These are phyloP conservation scores for Yamadazyma phyllophila DNA, from an alignment of 805 yeast genomes.

Conservation along the genomic window DNA sequence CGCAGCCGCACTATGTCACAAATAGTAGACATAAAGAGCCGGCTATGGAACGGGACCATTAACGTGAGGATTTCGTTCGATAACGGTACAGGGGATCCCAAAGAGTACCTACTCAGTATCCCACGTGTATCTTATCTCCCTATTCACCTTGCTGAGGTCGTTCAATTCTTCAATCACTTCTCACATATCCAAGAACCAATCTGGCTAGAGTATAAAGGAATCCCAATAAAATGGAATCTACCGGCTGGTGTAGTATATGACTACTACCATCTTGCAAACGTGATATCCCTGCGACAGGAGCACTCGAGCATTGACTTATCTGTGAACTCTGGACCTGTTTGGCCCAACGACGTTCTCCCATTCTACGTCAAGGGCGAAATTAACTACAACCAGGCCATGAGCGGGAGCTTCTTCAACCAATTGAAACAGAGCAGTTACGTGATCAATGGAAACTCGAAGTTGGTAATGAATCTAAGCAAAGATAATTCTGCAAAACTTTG, in stretches of 20 bases:
- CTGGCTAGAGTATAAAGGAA: constrained; percentile 69
- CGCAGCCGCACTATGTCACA: background rate
- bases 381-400: constrained; percentile 32
- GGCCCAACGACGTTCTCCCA: constrained; percentile 24
- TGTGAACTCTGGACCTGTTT: constrained; percentile 26
- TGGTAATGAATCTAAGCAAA: constrained; percentile 74
- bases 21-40: constrained; percentile 24
- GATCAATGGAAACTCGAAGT: constrained; percentile 71
- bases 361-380: constrained; percentile 6
- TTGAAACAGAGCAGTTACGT: constrained; percentile 80
- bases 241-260: constrained; percentile 75
- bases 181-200: constrained; percentile 19
- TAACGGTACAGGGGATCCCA: constrained; percentile 1
- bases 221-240: constrained; percentile 71
- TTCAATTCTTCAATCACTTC: constrained; percentile 36
- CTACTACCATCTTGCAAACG: constrained; percentile 17
- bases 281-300: background rate
- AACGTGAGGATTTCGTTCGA: constrained; percentile 38
- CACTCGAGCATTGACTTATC: constrained; percentile 21
- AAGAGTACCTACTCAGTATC: constrained; percentile 6
- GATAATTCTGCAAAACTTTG: constrained; percentile 58
- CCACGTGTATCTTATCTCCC: constrained; percentile 56
- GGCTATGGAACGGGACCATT: constrained; percentile 55
- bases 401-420: constrained; percentile 67
- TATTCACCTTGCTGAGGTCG: constrained; percentile 33